Percentiles rank a stretch among this genome's conserved stretches.
Evolutionary conservation across 2,329 filamentous ascomycete genomes (phyloP).

Genomic region (Tolypocladium album): DNA sequence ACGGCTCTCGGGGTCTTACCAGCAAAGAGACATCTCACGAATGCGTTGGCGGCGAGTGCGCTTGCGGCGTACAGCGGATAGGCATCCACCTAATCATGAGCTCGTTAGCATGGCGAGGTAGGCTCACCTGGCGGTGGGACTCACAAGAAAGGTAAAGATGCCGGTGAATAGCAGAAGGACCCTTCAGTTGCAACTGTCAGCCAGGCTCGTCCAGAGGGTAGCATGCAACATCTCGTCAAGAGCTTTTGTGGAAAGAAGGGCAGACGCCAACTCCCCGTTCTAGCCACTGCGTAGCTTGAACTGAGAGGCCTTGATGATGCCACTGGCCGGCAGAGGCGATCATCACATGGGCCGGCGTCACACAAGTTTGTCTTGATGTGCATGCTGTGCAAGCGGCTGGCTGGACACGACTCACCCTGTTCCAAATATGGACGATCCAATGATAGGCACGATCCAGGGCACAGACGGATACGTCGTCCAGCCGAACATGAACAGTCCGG

Average conservation of each 20-base stretch:
- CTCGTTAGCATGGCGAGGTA: not conserved
- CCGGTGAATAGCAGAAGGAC: constrained; percentile 71
- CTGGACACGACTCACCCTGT: constrained; percentile 43
- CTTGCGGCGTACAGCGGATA: constrained; percentile 67
- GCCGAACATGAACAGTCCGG: constrained; percentile 79
- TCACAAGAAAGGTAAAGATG: constrained; percentile 79
- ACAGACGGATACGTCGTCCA: constrained; percentile 71
- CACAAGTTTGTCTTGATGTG: not conserved
- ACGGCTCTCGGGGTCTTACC: constrained; percentile 25
- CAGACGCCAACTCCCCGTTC: not conserved
- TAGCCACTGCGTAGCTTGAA: not conserved
- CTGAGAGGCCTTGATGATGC: not conserved
- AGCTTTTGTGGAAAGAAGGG: no score
- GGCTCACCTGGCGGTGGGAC: constrained; percentile 12
- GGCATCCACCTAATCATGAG: constrained; percentile 48
- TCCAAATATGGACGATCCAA: constrained; percentile 62
- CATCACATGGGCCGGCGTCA: not conserved
- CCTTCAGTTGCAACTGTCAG: constrained; percentile 30
- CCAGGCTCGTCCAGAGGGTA: constrained; percentile 4
- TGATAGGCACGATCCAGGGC: constrained; percentile 67
- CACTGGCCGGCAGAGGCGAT: not conserved
- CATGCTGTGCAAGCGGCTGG: constrained; percentile 1
- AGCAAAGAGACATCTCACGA: constrained; percentile 68
- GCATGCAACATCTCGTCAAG: not conserved
- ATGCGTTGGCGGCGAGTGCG: constrained; percentile 75